Evolutionary conservation across 208 protist species (phyloP).

Genomic region (Leishmania aethiopica): DNA sequence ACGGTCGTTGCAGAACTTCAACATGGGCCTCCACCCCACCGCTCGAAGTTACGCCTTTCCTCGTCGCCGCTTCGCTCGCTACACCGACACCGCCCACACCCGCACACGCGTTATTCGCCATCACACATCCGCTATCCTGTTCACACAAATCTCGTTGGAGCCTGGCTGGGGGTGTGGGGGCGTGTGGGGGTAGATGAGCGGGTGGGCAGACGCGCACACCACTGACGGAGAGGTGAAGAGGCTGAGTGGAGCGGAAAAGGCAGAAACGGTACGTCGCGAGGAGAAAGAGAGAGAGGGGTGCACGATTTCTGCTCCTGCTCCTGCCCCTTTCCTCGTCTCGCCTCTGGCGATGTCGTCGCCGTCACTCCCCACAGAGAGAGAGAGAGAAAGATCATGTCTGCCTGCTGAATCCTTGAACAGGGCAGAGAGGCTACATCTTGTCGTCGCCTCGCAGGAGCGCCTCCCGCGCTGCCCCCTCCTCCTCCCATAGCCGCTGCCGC

Average conservation of each 20-base stretch:
- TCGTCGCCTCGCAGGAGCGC: background rate
- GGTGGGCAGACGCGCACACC: background rate
- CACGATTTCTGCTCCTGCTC: background rate
- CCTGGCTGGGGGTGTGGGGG: background rate
- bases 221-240: background rate
- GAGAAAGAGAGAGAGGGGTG: constrained; percentile 1
- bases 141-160: background rate
- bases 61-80: background rate
- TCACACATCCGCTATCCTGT: background rate
- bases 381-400: background rate
- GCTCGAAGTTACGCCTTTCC: background rate
- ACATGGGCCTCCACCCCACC: background rate
- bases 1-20: background rate
- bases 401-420: background rate
- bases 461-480: constrained; percentile 11
- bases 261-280: background rate
- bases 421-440: background rate
- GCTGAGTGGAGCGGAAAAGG: background rate
- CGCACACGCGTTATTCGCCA: background rate
- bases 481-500: constrained; percentile 23
- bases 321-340: background rate
- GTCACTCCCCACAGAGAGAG: background rate
- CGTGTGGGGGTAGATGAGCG: background rate
- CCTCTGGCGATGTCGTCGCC: background rate
- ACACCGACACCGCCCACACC: background rate